Evolutionary conservation across 148 eudicot genomes (phyloP), one percentile per base, ranked within the genome.

Genomic region (Nyssa sinensis): DNA sequence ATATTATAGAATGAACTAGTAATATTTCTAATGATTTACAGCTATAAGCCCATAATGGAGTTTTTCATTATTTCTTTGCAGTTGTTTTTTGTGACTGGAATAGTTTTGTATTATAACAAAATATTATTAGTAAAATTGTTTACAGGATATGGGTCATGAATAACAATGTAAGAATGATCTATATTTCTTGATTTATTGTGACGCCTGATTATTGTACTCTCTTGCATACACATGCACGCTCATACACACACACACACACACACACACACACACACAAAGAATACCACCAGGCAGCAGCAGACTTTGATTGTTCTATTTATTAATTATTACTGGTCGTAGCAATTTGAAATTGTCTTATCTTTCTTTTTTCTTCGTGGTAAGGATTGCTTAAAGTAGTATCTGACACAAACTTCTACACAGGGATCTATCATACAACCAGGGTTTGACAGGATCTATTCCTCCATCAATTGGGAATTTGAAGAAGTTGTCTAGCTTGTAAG

Each of bases 381-480:
- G 24, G 17, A 17, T 19, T 55, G n/a, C n/a, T 55, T 55, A 1
- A 21, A 2, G 28, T 19, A 23, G 30, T 29, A 16, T 34, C 72
- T 76, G 29, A 21, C 14, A 24, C 33, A 7, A 13, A 29, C 49
- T 32, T 65, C 60, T 47, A 32, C 55, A 24, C 67, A 94, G 98
- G 64, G 98, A 94, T 74, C 83, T 94, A 62, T 92, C 98, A 32
- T 90, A 87, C 73, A 94, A 94, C 80, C 78, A 75, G 74, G 94
- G 83, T 19, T 33, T 94, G 80, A 74, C 70, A 0, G 97, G 98
- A 55, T 35, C 91, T 67, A 86, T 94, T 84, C 88, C 96, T 69
- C 55, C 80, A 66, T 66, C 84, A 47, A 87, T 94, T 64, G 94
- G 94, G 71, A 67, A 71, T 64, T 63, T 92, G 72, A 33, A 74